These are phyloP conservation scores for Penicillium paradoxum DNA, from an alignment of 495 filamentous ascomycete genomes.

Conservation along the genomic window DNA sequence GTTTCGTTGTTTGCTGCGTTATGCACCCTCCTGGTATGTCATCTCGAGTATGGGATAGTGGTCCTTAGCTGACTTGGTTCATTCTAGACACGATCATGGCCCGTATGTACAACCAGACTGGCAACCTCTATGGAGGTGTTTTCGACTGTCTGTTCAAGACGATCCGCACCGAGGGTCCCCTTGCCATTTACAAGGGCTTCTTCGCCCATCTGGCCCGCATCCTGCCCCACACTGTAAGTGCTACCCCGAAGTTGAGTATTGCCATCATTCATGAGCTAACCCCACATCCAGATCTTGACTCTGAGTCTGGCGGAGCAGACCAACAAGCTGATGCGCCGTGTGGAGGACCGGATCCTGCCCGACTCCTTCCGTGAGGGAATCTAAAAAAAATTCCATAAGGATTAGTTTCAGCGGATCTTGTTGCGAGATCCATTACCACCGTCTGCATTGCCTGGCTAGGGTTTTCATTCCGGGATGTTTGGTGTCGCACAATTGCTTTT, in stretches of 20 bases:
- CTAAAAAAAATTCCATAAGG: conserved; percentile 17
- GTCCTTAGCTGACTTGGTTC: conserved; percentile 14
- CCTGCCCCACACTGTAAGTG: conserved; percentile 77
- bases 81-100: conserved; percentile 94
- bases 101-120: conserved; percentile 97
- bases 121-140: conserved; percentile 87
- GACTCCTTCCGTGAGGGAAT: conserved; percentile 44
- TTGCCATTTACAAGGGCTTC: conserved; percentile 98
- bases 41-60: neutral
- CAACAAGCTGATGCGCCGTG: conserved; percentile 76
- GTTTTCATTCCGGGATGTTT: neutral
- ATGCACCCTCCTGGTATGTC: conserved; percentile 91
- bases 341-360: conserved; percentile 65
- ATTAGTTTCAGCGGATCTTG: neutral
- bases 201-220: conserved; percentile 93
- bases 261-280: conserved; percentile 6
- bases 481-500: neutral
- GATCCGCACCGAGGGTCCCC: conserved; percentile 78
- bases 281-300: conserved; percentile 62
- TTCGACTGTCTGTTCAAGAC: conserved; percentile 93
- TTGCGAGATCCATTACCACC: neutral
- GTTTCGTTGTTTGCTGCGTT: conserved; percentile 93
- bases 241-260: neutral
- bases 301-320: conserved; percentile 95
- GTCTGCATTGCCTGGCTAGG: conserved; percentile 1